These are phyloP conservation scores for Talaromyces rugulosus DNA, from an alignment of 2,329 filamentous ascomycete genomes.

Conservation along the genomic window DNA sequence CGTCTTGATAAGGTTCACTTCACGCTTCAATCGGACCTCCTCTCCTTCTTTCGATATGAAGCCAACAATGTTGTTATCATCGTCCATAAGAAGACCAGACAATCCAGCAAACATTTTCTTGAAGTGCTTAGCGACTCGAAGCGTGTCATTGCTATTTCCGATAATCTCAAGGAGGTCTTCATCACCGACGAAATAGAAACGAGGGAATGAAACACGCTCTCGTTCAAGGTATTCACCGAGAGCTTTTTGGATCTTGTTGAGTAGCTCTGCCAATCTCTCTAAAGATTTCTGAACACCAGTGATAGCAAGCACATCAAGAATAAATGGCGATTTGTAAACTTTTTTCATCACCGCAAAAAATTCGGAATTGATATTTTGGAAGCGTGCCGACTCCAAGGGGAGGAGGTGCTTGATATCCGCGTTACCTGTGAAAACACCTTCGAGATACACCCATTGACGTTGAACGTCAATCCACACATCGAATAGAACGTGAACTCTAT, in stretches of 20 bases:
- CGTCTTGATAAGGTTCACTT: conserved; percentile 87
- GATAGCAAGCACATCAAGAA: conserved; percentile 93
- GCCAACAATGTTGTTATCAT: conserved; percentile 82
- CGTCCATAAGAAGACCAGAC: conserved; percentile 83
- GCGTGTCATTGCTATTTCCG: conserved; percentile 95
- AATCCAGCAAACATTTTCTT: conserved; percentile 99
- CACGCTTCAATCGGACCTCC: conserved; percentile 77
- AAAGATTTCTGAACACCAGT: conserved; percentile 93
- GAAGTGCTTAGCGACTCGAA: conserved; percentile 96
- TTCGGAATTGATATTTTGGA: conserved; percentile 99
- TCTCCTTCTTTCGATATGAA: conserved; percentile 96
- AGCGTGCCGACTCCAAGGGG: conserved; percentile 91
- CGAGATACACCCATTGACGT: conserved; percentile 98
- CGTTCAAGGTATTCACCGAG: conserved; percentile 97
- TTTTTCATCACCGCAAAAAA: conserved; percentile 99
- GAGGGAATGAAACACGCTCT: conserved; percentile 93
- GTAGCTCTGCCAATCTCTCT: conserved; percentile 88
- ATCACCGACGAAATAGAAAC: conserved; percentile 99
- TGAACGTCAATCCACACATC: conserved; percentile 99
- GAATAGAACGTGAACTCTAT: conserved; percentile 93
- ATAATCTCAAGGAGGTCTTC: conserved; percentile 99
- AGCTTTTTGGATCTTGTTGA: conserved; percentile 99
- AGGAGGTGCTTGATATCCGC: conserved; percentile 98
- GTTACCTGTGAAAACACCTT: conserved; percentile 97
- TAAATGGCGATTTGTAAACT: conserved; percentile 91